phyloP scores from a whole-genome alignment of 2,329 filamentous ascomycete genomes.

The Microdochium bolleyi region DNA sequence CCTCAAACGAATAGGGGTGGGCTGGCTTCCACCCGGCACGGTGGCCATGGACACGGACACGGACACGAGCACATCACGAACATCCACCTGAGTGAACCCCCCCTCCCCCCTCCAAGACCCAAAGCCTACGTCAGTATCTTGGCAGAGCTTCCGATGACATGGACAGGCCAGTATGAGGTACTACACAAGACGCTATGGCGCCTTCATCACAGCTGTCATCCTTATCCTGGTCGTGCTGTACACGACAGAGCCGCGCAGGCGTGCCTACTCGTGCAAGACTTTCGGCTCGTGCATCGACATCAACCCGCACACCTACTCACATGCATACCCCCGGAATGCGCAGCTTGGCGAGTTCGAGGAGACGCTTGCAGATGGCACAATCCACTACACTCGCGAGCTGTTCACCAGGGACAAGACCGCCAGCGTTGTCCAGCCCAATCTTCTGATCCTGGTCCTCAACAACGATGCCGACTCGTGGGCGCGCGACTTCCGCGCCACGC shows the following conservation, averaged over 20 bases:
- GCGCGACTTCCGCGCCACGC: conserved; percentile 15
- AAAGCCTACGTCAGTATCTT: too few species aligned
- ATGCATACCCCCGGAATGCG: conserved; percentile 9
- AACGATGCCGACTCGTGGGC: conserved; percentile 18
- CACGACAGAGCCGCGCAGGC: conserved; percentile 14
- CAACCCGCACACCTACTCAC: conserved; percentile 12
- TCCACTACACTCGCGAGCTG: conserved; percentile 11
- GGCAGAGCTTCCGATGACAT: too few species aligned
- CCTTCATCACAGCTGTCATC: conserved; percentile 8
- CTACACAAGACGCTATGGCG: conserved; percentile 7
- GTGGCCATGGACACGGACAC: too few species aligned
- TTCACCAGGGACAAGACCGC: neutral
- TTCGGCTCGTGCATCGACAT: conserved; percentile 13
- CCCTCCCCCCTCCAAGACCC: too few species aligned
- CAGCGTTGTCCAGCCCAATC: conserved; percentile 6
- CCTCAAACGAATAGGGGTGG: too few species aligned
- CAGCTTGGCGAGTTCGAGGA: conserved; percentile 10
- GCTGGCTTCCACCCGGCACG: too few species aligned
- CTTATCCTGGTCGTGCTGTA: conserved; percentile 14
- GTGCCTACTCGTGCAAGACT: conserved; percentile 19
- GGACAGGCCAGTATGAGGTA: conserved; percentile 1
- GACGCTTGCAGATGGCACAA: conserved; percentile 14
- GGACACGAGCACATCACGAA: too few species aligned
- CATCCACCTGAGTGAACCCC: too few species aligned
- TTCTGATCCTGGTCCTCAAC: conserved; percentile 16